Evolutionary conservation across 2,329 filamentous ascomycete species (phyloP), one percentile per base, ranked within the genome.

Genomic region (Pseudonectria foliicola): DNA sequence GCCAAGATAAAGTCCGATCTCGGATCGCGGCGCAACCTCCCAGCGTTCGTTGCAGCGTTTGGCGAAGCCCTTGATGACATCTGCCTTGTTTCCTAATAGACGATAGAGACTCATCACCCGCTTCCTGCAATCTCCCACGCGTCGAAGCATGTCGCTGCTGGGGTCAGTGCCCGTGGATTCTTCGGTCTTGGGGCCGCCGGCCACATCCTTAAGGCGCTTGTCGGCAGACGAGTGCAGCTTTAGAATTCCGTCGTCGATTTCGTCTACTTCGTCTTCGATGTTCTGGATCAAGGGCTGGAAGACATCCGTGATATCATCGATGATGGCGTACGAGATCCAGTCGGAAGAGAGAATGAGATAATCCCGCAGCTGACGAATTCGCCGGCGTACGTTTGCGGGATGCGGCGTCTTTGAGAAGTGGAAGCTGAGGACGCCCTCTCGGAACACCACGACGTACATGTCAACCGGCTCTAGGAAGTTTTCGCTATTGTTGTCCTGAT

Each of bases 11-110:
- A 98, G 65, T n/a, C 92, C 92, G 56, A 98, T 96, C 58, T 98
- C 92, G 24, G 85, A 92, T 43, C 89, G 77, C 10, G 92, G 92
- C 6, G 92, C 90, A 39, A 98, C 85, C 50, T 95, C 85, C 88
- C 89, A 98, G 46, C 93, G 84, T 67, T 98, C 90, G 55, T 95
- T 98, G 66, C 92, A 98, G 11, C 92, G 76, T 66, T 98, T 98
- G 5, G 92, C 92, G 54, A 98, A 98, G 1, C 92, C 92, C 65
- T 96, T 96, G 70, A 98, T 96, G 39, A 98, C 92, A 60, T 98
- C 92, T 32, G 92, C 92, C 64, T 98, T 98, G 63, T 94, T 96
- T 36, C 92, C 92, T 13, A 98, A 68, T 29, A 98, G 69, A 33
- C 92, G 77, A 57, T 95, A 96, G 30, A 98, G 69, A 25, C 85